Conservation (phyloP, 257 asterid species). For the Solanum raphanifolium region DNA sequence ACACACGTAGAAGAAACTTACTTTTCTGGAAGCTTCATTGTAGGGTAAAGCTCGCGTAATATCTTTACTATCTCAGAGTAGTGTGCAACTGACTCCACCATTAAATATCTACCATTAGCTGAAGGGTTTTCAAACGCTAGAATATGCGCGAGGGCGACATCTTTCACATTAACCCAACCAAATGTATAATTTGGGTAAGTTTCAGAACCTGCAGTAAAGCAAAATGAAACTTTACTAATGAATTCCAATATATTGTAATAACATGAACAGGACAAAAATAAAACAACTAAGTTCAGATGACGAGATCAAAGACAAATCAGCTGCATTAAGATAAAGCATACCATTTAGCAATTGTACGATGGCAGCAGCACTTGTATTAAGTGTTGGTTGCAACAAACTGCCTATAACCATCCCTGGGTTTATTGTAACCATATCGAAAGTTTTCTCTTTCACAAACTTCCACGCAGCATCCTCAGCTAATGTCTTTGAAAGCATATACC, state of each 20-base stretch:
- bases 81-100: constrained; percentile 49
- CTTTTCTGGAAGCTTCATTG: constrained; percentile 50
- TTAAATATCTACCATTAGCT: constrained; percentile 59
- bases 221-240: background rate
- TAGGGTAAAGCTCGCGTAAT: constrained; percentile 43
- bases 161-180: constrained; percentile 66
- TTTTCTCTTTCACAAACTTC: constrained; percentile 20
- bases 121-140: constrained; percentile 52
- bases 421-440: constrained; percentile 33
- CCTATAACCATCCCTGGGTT: constrained; percentile 53
- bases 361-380: constrained; percentile 36
- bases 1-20: constrained; percentile 13
- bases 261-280: background rate
- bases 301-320: background rate
- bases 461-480: constrained; percentile 63
- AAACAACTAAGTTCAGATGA: background rate
- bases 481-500: constrained; percentile 58
- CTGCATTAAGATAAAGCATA: background rate
- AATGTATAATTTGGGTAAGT: constrained; percentile 33
- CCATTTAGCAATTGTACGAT: constrained; percentile 37
- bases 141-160: constrained; percentile 68
- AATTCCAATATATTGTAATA: background rate
- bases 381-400: constrained; percentile 39
- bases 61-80: constrained; percentile 39
- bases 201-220: constrained; percentile 40